Evolutionary conservation across 2,329 filamentous ascomycete species (phyloP), one percentile per base, ranked within the genome.

Genomic region (Juglanconis juglandina): DNA sequence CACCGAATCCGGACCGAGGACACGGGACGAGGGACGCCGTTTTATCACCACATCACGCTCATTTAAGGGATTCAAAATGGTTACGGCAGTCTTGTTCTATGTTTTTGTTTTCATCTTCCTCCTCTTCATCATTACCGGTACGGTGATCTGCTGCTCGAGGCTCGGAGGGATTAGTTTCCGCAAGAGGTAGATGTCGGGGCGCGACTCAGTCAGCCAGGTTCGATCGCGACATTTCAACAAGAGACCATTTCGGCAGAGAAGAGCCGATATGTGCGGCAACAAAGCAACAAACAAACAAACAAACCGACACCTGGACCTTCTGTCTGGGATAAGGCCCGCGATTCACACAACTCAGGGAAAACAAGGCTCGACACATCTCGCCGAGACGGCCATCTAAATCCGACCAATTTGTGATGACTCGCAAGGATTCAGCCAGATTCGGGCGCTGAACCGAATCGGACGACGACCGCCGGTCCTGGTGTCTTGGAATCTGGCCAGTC

Each of bases 141-240:
- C 56, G 13, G n/a, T 56, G 32, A 60, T 60, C 17, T 56, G 52
- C 39, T 48, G 41, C 17, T 46, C 52, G 11, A 30, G 58, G 9
- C 53, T 60, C 14, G 39, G 39, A 24, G 46, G 30, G 32, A 56
- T 60, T n/a, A 60, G 58, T 53, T 60, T 60, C 47, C 44, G 53
- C 32, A 56, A 33, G 34, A 52, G 50, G 41, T 59, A 59, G 53
- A 13, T 10, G 24, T 14, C 4, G 39, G 4, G 39, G 10, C 10
- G 39, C 39, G n/a, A 4, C 39, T 13, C 39, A 42, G 10, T 13
- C 11, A 42, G 4, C 39, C 39, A 11, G 39, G 24, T 14, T 42
- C 7, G 39, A 11, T 14, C 6, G 4, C 39, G 39, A 42, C 39
- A 11, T 24, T 24, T 24, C 24, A 24, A 24, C 24, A 24, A 24